Evolutionary conservation across 768 basidiomycete species (phyloP), one percentile per base, ranked within the genome.

Genomic region (Candolleomyces eurysporus): DNA sequence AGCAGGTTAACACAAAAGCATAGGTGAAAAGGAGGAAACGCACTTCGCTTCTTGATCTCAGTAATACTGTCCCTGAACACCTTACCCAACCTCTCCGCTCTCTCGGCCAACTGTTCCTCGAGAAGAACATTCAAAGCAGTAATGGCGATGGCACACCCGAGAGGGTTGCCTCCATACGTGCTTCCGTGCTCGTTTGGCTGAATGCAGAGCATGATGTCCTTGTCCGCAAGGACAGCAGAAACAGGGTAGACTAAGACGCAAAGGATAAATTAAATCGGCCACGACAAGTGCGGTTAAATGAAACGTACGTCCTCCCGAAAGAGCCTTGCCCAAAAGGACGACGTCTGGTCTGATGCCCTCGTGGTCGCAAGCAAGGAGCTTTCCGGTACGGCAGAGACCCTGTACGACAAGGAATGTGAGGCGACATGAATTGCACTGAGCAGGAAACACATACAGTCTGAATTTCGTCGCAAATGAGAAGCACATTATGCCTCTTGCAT

Each of bases 381-480:
- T 95, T 43, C 96, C 96, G 0, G 96, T 98, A 48, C 96, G 83
- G 64, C 91, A 91, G 31, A 99, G 79, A 46, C 96, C 96, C 87
- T 93, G 68, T 45, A 54, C 22, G 57, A 43, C 57, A 30, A 48
- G 40, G 50, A 54, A 21, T 26, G 40, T 53, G 26, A 62, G 58
- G 36, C 52, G 19, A 54, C 17, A 22, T 11, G 22, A 13, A 17
- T 16, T 22, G 10, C 5, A 55, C 53, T 6, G 39, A 40, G 36
- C 5, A 21, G 7, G 36, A 55, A 5, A 6, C 36, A 59, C 79
- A 59, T 59, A 92, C 92, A 46, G 97, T 98, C 75, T 99, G 97
- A 64, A 99, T 95, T 74, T 99, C 97, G 66, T 99, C 97, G 66
- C 94, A 96, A 69, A 99, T 98, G 40, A 99, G 79, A n/a, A 99